Conservation (phyloP, 441 rosid genomes). For the Melianthus villosus region DNA sequence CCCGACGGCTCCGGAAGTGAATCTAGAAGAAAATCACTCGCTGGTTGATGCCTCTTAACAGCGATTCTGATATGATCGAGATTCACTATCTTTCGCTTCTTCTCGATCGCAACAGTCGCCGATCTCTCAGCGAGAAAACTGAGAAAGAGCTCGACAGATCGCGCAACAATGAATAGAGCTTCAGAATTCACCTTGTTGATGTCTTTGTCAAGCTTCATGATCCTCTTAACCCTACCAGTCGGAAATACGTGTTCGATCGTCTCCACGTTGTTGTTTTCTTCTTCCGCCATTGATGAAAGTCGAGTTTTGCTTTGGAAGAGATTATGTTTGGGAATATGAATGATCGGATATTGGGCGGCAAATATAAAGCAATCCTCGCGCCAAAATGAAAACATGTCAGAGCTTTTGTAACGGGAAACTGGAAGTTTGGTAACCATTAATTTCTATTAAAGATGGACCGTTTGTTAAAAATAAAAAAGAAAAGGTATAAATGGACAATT, state of each 20-base stretch:
- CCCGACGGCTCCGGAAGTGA: constrained; percentile 49
- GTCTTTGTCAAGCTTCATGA: constrained; percentile 67
- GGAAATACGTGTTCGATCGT: constrained; percentile 44
- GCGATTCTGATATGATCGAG: constrained; percentile 50
- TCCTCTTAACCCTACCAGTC: constrained; percentile 47
- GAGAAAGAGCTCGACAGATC: constrained; percentile 51
- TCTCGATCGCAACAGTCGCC: constrained; percentile 33
- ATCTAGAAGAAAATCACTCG: constrained; percentile 69
- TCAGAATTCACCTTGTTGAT: constrained; percentile 63
- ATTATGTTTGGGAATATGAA: too few relatives aligned
- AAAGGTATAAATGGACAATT: too few relatives aligned
- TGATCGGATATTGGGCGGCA: too few relatives aligned
- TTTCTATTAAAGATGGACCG: too few relatives aligned
- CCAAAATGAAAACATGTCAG: too few relatives aligned
- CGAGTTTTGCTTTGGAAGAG: too few relatives aligned
- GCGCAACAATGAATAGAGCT: constrained; percentile 38
- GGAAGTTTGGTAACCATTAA: too few relatives aligned
- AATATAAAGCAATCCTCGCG: too few relatives aligned
- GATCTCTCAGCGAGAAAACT: constrained; percentile 57
- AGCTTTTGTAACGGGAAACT: too few relatives aligned
- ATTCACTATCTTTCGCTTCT: constrained; percentile 58
- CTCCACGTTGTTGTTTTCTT: constrained; percentile 16
- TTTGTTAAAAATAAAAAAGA: too few relatives aligned
- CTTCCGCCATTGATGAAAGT: constrained; percentile 54
- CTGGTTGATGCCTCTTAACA: constrained; percentile 67